Evolutionary conservation across 1,284 basidiomycete species (phyloP), one percentile per base, ranked within the genome.

Genomic region (Microstroma glucosiphilum): DNA sequence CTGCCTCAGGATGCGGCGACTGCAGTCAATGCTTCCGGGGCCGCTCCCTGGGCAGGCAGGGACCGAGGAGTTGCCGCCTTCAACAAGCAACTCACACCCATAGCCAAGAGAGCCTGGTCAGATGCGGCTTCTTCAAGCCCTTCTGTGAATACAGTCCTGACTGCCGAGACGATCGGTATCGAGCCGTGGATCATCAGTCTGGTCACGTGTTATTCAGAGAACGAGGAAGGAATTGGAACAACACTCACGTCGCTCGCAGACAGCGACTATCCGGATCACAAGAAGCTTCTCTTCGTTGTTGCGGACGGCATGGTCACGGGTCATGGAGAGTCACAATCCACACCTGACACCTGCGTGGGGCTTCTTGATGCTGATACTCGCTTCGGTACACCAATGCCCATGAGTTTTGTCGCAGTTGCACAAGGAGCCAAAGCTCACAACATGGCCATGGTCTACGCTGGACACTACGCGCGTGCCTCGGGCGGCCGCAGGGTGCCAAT

Each of bases 301-400:
- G 94, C 93, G 42, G 96, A 99, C 80, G 96, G 96, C 6, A 97
- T 99, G 91, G 92, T 99, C 69, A 98, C 94, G 0, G 96, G 96
- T 57, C 88, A 88, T 2, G 96, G 96, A 59, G 94, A 98, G 83
- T 90, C 92, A 80, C 84, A 84, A 75, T 92, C 90, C 69, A 98
- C 94, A 3, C 96, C 96, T 11, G 96, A 98, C 80, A 92, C 92
- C 59, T 97, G 94, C 77, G 93, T 98, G 43, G 85, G 87, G 58
- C 81, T 99, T 66, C 81, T 99, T 62, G 92, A 96, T 70, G 90
- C 91, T 2, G 96, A 99, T 80, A 88, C 90, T 21, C 85, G 94
- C 6, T 98, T 98, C 76, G 93, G 94, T 26, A 93, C 96, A 75
- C 94, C 96, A 0, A 87, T 87, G 63, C 92, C 96, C 7, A 96